phyloP scores from a whole-genome alignment of 2,329 filamentous ascomycete genomes.

The Trichophyton mentagrophytes region DNA sequence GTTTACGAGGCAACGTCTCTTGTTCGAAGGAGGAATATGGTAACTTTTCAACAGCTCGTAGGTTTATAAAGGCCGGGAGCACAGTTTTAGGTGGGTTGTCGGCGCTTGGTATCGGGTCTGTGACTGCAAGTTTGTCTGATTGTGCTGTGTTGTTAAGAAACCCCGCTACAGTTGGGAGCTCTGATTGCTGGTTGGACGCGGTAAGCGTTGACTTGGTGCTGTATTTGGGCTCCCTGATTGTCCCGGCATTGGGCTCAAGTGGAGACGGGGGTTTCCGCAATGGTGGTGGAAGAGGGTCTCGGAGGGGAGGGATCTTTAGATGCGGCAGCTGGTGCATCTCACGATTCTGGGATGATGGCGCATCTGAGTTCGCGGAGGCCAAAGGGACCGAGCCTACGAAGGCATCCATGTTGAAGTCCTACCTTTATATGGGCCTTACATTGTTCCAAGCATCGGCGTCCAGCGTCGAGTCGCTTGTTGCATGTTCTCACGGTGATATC shows the following conservation, averaged over 20 bases:
- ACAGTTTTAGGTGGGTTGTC: slow-evolving; percentile 30
- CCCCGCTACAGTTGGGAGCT: slow-evolving; percentile 26
- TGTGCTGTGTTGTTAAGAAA: slow-evolving; percentile 22
- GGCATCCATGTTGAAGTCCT: slow-evolving; percentile 7
- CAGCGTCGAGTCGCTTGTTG: not conserved
- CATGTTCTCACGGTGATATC: not conserved
- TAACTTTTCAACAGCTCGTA: slow-evolving; percentile 35
- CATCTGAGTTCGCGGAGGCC: slow-evolving; percentile 24
- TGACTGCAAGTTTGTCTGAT: slow-evolving; percentile 23
- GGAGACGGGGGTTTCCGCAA: slow-evolving; percentile 31
- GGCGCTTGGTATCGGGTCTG: slow-evolving; percentile 13
- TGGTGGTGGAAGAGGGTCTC: slow-evolving; percentile 33
- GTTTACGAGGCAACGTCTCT: slow-evolving; percentile 27
- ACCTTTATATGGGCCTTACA: not conserved
- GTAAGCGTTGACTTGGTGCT: slow-evolving; percentile 19
- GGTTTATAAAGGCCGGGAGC: slow-evolving; percentile 36
- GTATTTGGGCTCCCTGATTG: slow-evolving; percentile 21
- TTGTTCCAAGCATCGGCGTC: not conserved
- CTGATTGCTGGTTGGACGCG: slow-evolving; percentile 23
- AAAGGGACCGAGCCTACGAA: slow-evolving; percentile 14
- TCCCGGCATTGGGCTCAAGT: slow-evolving; percentile 33
- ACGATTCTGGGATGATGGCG: slow-evolving; percentile 23
- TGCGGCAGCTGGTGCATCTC: slow-evolving; percentile 29
- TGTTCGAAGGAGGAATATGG: slow-evolving; percentile 31
- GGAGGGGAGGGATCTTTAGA: slow-evolving; percentile 37